phyloP scores from a whole-genome alignment of 2,329 filamentous ascomycete species.

The Septoria petroselini region DNA sequence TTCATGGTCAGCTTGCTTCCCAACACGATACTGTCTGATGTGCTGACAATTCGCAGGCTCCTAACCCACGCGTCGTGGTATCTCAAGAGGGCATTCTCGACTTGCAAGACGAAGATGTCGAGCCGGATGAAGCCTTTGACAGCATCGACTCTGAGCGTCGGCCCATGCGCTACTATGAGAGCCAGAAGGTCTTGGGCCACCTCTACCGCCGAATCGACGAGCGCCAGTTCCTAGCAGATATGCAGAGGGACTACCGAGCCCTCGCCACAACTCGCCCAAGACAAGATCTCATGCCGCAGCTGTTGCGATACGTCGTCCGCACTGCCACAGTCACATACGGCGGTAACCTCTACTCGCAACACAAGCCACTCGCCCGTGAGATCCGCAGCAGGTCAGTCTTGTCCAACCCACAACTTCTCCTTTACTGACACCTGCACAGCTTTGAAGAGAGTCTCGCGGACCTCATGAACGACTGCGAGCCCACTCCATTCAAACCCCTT shows the following conservation, averaged over 20 bases:
- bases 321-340: slow-evolving; percentile 26
- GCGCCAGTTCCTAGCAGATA: slow-evolving; percentile 57
- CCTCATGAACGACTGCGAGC: slow-evolving; percentile 48
- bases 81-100: slow-evolving; percentile 48
- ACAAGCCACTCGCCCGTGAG: slow-evolving; percentile 39
- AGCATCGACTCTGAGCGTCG: slow-evolving; percentile 31
- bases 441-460: slow-evolving; percentile 54
- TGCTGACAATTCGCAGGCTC: slow-evolving; percentile 32
- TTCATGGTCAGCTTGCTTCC: slow-evolving; percentile 44
- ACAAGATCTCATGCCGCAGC: slow-evolving; percentile 29
- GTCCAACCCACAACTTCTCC: no score
- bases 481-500: slow-evolving; percentile 43
- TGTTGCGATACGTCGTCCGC: slow-evolving; percentile 44
- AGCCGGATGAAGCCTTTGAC: slow-evolving; percentile 45
- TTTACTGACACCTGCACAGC: slow-evolving; percentile 31
- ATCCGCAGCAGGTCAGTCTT: slow-evolving; percentile 48
- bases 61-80: slow-evolving; percentile 45
- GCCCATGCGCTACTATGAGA: slow-evolving; percentile 60
- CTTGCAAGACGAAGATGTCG: slow-evolving; percentile 46
- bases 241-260: slow-evolving; percentile 35
- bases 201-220: slow-evolving; percentile 74
- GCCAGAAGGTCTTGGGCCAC: slow-evolving; percentile 64
- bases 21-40: not conserved
- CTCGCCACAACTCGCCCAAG: slow-evolving; percentile 19
- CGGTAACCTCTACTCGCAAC: slow-evolving; percentile 39